These are phyloP conservation scores for Pseudonectria buxi DNA, from an alignment of 2,329 filamentous ascomycete species.

Conservation along the genomic window DNA sequence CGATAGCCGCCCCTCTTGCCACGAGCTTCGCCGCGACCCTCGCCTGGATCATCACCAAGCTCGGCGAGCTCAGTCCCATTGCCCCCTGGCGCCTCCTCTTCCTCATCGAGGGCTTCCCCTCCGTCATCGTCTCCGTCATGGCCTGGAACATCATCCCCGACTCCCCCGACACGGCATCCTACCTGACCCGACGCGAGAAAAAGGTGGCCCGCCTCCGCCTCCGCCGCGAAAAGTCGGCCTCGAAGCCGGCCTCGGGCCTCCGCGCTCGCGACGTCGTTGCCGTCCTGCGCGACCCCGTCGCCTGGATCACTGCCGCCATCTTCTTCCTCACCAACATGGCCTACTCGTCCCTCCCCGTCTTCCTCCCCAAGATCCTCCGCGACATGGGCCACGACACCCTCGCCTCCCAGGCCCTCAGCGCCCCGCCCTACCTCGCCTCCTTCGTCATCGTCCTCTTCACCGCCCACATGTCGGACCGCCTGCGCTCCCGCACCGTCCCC, in stretches of 20 bases:
- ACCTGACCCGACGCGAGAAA: slow-evolving; percentile 56
- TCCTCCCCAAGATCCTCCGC: slow-evolving; percentile 72
- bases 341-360: slow-evolving; percentile 81
- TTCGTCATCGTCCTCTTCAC: slow-evolving; percentile 68
- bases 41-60: slow-evolving; percentile 68
- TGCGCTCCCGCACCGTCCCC: slow-evolving; percentile 54
- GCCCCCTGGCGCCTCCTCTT: slow-evolving; percentile 84
- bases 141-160: slow-evolving; percentile 75
- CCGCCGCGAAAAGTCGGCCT: slow-evolving; percentile 37
- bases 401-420: slow-evolving; percentile 68
- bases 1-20: slow-evolving; percentile 68
- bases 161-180: slow-evolving; percentile 58
- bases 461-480: slow-evolving; percentile 63
- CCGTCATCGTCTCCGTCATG: slow-evolving; percentile 64
- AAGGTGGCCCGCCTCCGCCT: slow-evolving; percentile 67
- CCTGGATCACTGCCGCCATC: slow-evolving; percentile 70
- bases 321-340: slow-evolving; percentile 85
- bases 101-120: slow-evolving; percentile 78
- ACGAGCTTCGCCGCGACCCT: slow-evolving; percentile 72
- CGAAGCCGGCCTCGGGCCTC: slow-evolving; percentile 32
- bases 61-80: slow-evolving; percentile 59
- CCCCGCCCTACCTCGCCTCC: slow-evolving; percentile 72
- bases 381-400: slow-evolving; percentile 67
- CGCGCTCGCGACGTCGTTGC: slow-evolving; percentile 50
- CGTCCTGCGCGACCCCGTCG: slow-evolving; percentile 28